Evolutionary conservation across 345 rosid species (phyloP), one percentile per base, ranked within the genome.

Genomic region (Luvunga scandens): DNA sequence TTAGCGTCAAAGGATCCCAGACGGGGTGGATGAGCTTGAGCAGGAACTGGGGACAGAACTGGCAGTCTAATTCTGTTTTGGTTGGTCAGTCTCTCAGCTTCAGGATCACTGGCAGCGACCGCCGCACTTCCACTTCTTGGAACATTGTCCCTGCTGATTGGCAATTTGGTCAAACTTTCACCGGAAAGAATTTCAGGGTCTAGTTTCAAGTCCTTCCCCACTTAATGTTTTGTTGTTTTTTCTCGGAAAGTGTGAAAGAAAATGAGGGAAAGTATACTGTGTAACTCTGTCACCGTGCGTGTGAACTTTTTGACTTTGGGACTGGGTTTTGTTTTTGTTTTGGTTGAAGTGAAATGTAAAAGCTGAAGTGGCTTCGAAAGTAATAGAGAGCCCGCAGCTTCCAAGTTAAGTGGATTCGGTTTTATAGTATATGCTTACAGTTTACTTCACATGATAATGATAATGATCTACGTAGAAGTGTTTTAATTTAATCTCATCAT

Each of bases 21-120:
- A 89, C 90, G 6, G 91, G 83, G 21, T 91, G 95, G 95, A 79
- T 87, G 86, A 82, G 74, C 72, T 31, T 91, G 89, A 88, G 88
- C 87, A 79, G 91, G 13, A 91, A 91, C 85, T 91, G 95, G 95
- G 95, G 95, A 1, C 93, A 91, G 69, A 91, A 91, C 78, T 91
- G 95, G 94, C 94, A 89, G 71, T 91, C 94, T 12, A 89, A 91
- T 22, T 73, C 86, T 21, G 85, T 88, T 28, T 76, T 91, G 57
- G 86, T 80, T 36, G 91, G 93, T 9, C 95, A 91, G 83, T 72
- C 90, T 3, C 84, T 88, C n/a, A 83, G 87, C 27, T 84, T 88
- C 67, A 78, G 90, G 71, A 88, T 90, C 71, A 87, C 83, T 38
- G 83, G 84, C 71, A 80, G 92, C 69, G 92, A 89, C 72, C 73